These are phyloP conservation scores for Juncus effusus DNA, from an alignment of 176 grass and related monocot genomes.

Conservation along the genomic window DNA sequence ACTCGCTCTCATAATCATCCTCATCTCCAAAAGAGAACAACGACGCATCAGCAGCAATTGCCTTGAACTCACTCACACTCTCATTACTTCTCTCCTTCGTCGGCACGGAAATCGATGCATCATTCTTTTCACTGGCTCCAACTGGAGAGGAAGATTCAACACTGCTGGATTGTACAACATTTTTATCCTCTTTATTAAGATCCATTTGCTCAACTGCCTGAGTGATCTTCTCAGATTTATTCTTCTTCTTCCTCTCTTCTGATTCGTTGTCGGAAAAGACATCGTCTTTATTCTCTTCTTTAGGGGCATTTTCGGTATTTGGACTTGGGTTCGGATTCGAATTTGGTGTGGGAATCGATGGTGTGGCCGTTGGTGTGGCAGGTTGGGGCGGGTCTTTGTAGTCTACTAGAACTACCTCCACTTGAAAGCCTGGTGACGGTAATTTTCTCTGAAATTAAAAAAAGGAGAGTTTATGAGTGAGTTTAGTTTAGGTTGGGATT, in stretches of 20 bases:
- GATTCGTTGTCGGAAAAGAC: conserved; percentile 77
- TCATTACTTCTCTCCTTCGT: conserved; percentile 35
- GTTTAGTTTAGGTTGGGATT: no score
- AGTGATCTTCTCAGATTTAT: conserved; percentile 19
- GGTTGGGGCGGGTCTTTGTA: conserved; percentile 53
- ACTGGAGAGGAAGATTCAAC: conserved; percentile 27
- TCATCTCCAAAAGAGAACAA: conserved; percentile 93
- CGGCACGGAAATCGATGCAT: conserved; percentile 17
- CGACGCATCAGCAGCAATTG: conserved; percentile 82
- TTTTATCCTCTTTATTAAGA: conserved; percentile 36
- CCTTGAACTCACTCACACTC: conserved; percentile 88
- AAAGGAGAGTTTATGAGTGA: conserved; percentile 13
- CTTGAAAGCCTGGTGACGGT: conserved; percentile 80
- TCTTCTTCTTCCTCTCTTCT: conserved; percentile 46
- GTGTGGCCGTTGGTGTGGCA: conserved; percentile 33
- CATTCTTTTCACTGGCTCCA: conserved; percentile 38
- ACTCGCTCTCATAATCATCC: conserved; percentile 93
- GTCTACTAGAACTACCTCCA: conserved; percentile 83
- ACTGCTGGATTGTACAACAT: conserved; percentile 28
- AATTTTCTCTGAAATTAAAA: conserved; percentile 73
- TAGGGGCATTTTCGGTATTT: conserved; percentile 18
- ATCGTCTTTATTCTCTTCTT: conserved; percentile 66
- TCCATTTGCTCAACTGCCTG: conserved; percentile 55
- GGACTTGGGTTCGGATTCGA: conserved; percentile 24
- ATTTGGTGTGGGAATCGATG: conserved; percentile 4